Conservation (phyloP, 2,329 filamentous ascomycete species). For the Verruconis gallopava region DNA sequence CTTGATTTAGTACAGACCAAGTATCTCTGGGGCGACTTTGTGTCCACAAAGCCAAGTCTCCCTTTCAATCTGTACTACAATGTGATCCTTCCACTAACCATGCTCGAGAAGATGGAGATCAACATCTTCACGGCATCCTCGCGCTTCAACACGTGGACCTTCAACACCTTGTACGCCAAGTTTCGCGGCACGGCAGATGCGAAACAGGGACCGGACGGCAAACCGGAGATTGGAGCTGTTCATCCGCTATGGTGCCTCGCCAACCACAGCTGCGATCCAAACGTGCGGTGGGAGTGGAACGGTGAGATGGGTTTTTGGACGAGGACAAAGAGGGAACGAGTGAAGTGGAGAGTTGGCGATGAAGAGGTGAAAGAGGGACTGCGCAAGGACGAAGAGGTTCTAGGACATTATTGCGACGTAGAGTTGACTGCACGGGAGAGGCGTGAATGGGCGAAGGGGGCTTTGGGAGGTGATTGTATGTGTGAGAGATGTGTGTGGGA, state of each 20-base stretch:
- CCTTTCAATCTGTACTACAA: constrained; percentile 70
- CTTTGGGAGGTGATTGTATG: constrained; percentile 78
- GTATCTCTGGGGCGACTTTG: constrained; percentile 54
- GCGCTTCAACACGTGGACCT: constrained; percentile 63
- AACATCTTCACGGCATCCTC: constrained; percentile 49
- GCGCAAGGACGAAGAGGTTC: constrained; percentile 65
- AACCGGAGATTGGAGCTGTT: constrained; percentile 83
- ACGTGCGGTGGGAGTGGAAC: constrained; percentile 89
- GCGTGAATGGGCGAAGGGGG: constrained; percentile 78
- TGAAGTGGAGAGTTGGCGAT: constrained; percentile 32
- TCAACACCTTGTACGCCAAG: constrained; percentile 87
- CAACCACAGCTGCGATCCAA: constrained; percentile 92
- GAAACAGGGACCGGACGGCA: constrained; percentile 54
- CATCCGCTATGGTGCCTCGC: constrained; percentile 94
- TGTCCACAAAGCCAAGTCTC: constrained; percentile 35
- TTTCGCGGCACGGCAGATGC: constrained; percentile 89
- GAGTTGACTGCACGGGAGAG: constrained; percentile 63
- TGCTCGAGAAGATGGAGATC: constrained; percentile 74
- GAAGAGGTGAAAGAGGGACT: constrained; percentile 41
- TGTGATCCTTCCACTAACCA: constrained; percentile 59
- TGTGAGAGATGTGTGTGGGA: constrained; percentile 74
- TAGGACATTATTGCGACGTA: constrained; percentile 92
- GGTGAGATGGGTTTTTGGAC: constrained; percentile 61
- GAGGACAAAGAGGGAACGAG: constrained; percentile 37
- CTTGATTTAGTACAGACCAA: constrained; percentile 47